Conservation (phyloP, 768 basidiomycete genomes). For the Collybia sordida region DNA sequence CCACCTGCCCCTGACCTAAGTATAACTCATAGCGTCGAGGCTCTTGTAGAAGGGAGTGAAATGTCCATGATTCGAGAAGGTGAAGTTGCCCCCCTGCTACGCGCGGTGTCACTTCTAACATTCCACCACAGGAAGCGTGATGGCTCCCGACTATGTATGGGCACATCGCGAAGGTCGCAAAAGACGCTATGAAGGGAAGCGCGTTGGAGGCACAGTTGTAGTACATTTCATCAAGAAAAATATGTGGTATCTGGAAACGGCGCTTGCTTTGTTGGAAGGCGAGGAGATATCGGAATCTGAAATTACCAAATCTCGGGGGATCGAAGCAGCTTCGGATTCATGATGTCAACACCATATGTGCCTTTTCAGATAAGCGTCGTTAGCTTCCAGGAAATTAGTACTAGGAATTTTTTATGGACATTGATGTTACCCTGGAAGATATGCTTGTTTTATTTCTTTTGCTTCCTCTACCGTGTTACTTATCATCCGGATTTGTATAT, state of each 20-base stretch:
- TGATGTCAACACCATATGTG: not conserved
- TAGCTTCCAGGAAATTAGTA: too few relatives aligned
- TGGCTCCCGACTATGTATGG: slow-evolving; percentile 69
- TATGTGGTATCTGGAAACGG: slow-evolving; percentile 95
- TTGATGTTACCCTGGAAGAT: too few relatives aligned
- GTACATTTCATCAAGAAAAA: slow-evolving; percentile 98
- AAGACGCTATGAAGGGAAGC: slow-evolving; percentile 61
- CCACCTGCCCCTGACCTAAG: slow-evolving; percentile 69
- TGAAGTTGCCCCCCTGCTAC: slow-evolving; percentile 18
- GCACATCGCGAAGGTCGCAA: slow-evolving; percentile 66
- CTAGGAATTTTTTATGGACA: too few relatives aligned
- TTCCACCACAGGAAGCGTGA: slow-evolving; percentile 46
- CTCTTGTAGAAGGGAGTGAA: slow-evolving; percentile 88
- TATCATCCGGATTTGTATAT: too few relatives aligned
- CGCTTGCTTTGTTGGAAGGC: slow-evolving; percentile 82
- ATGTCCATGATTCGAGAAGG: slow-evolving; percentile 75
- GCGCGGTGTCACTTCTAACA: slow-evolving; percentile 3
- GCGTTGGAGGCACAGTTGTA: slow-evolving; percentile 89
- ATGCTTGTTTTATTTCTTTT: too few relatives aligned
- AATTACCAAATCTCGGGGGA: slow-evolving; percentile 31
- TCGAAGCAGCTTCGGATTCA: slow-evolving; percentile 17
- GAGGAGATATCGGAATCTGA: slow-evolving; percentile 65
- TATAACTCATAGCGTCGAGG: slow-evolving; percentile 76
- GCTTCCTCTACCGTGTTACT: too few relatives aligned
- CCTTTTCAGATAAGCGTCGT: slow-evolving; percentile 1